Evolutionary conservation across 2,329 filamentous ascomycete species (phyloP), one percentile per base, ranked within the genome.

Genomic region (Claviceps spartinae): DNA sequence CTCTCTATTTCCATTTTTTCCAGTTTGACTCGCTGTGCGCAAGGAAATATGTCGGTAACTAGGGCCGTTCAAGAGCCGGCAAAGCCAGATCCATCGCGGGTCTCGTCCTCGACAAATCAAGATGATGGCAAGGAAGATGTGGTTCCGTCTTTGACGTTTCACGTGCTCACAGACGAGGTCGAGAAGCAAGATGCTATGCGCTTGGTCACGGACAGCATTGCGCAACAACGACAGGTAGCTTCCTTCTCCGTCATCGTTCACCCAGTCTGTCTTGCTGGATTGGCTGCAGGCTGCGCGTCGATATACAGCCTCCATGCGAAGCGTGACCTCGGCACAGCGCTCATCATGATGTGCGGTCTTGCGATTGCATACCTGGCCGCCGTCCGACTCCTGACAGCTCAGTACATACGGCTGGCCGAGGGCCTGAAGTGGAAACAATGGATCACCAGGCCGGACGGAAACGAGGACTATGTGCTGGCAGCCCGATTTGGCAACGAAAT

Each of bases 191-290:
- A 80, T 52, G 84, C 83, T 13, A 72, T 95, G 51, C 78, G 78
- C 55, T 76, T 95, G 18, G 75, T 95, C 47, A 82, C 86, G 50
- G 87, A 93, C 69, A 87, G 83, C 57, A 81, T 94, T 52, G 86
- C 87, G 26, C 85, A 95, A 64, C 88, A 93, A 69, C 82, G 86
- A 50, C 83, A 88, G 64, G 67, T 76, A 4, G 81, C 86, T 7
- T 79, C 81, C 14, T 70, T 72, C 48, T 70, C 78, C 54, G 69
- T 93, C 54, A 74, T 88, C 56, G 78, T 77, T 61, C 79, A 88
- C 66, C 79, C 78, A 0, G 62, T 75, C 22, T 69, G 72, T 46
- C 59, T 82, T 1, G 66, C 73, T 5, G 62, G 70, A 13, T 69
- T 81, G 18, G 57, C 67, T 42, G 63, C 65, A 2, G 58, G 75